These are phyloP conservation scores for Fulvia fulva DNA, from an alignment of 2,329 filamentous ascomycete species.

Conservation along the genomic window DNA sequence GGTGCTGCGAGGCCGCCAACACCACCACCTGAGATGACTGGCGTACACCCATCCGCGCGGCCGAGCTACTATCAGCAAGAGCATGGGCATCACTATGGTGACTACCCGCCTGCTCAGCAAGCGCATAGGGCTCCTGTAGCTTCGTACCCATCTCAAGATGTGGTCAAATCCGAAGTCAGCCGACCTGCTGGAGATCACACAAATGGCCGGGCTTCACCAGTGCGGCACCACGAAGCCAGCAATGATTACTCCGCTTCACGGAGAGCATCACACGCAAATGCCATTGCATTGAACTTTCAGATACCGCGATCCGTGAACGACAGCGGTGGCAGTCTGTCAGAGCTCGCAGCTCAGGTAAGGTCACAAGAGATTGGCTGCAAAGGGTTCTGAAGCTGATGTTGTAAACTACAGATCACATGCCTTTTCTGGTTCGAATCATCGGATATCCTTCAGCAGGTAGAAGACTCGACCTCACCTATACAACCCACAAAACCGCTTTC, in stretches of 20 bases:
- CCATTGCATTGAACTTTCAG: slow-evolving; percentile 55
- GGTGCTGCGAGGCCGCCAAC: slow-evolving; percentile 29
- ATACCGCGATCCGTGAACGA: slow-evolving; percentile 73
- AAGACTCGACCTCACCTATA: slow-evolving; percentile 43
- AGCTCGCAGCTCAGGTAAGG: slow-evolving; percentile 76
- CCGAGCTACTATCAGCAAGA: slow-evolving; percentile 27
- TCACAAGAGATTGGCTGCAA: too few species aligned
- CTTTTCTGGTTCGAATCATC: slow-evolving; percentile 96
- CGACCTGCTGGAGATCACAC: slow-evolving; percentile 9
- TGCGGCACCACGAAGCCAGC: slow-evolving; percentile 6
- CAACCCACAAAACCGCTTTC: slow-evolving; percentile 53
- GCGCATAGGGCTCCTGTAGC: slow-evolving; percentile 22
- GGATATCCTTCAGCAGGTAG: slow-evolving; percentile 70
- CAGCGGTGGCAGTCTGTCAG: slow-evolving; percentile 69
- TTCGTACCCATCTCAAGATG: slow-evolving; percentile 18
- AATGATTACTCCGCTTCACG: slow-evolving; percentile 13
- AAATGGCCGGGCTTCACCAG: slow-evolving; percentile 22
- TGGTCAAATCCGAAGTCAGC: slow-evolving; percentile 9
- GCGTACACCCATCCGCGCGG: slow-evolving; percentile 20
- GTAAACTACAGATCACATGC: slow-evolving; percentile 71
- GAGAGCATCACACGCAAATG: slow-evolving; percentile 31
- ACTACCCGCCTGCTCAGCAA: slow-evolving; percentile 17
- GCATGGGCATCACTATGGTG: slow-evolving; percentile 24
- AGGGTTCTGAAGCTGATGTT: slow-evolving; percentile 5
- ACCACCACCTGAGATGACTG: slow-evolving; percentile 37